phyloP scores from a whole-genome alignment of 345 rosid genomes.

The Eucalyptus marginata region DNA sequence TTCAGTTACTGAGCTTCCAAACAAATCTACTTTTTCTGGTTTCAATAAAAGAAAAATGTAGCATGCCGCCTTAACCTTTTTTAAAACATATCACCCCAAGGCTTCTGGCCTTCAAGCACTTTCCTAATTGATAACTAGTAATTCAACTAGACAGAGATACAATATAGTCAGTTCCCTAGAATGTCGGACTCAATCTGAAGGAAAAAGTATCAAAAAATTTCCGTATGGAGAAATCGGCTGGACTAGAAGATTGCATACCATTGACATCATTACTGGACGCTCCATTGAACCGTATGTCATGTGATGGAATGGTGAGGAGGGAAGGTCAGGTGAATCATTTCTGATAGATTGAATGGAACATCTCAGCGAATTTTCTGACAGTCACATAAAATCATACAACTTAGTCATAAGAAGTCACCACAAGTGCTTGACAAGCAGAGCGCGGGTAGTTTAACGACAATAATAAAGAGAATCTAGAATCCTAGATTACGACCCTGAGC shows the following conservation, averaged over 20 bases:
- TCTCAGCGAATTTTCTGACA: neutral
- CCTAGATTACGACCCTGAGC: neutral
- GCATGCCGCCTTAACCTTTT: neutral
- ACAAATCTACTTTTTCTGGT: neutral
- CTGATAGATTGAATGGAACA: neutral
- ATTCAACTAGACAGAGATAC: neutral
- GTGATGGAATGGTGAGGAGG: neutral
- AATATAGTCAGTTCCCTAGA: neutral
- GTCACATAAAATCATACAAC: neutral
- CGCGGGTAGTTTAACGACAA: accelerated
- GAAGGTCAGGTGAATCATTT: neutral
- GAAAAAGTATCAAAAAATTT: neutral
- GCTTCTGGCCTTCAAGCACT: neutral
- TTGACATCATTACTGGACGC: neutral
- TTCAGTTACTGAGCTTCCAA: neutral
- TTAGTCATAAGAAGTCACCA: neutral
- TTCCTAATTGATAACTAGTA: neutral
- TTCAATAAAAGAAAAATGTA: neutral
- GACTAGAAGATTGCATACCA: neutral
- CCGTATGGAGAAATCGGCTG: neutral
- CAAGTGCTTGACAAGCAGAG: neutral
- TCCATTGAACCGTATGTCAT: neutral
- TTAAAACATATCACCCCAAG: neutral
- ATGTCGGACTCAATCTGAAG: neutral
- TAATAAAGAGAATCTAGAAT: neutral